A percentile compares a stretch with the other conserved stretches of the same genome.
Conservation (phyloP, 129 eudicot genomes). For the Ambrosia artemisiifolia region DNA sequence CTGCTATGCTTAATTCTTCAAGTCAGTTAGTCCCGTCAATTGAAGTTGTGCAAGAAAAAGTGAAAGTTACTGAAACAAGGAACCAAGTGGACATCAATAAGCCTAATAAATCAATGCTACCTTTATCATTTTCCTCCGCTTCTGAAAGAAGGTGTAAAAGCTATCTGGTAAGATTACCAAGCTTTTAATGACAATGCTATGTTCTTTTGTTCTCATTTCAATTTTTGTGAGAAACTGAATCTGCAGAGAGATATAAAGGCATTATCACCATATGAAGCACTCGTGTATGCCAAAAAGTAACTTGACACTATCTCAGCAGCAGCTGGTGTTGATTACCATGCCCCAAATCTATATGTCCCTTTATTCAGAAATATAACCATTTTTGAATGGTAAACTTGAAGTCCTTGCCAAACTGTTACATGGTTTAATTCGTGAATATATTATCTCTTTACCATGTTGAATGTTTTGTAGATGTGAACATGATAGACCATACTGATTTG, state of each 20-base stretch:
- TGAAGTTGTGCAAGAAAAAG: no score
- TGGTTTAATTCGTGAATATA: background rate
- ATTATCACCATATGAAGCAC: slow-evolving; percentile 68
- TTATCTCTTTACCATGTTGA: slow-evolving; percentile 4
- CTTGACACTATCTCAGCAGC: slow-evolving; percentile 46
- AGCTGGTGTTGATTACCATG: slow-evolving; percentile 41
- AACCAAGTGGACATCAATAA: background rate
- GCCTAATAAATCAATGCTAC: slow-evolving; percentile 14
- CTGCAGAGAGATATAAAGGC: slow-evolving; percentile 58
- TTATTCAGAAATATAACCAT: slow-evolving; percentile 67
- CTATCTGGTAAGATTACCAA: slow-evolving; percentile 40
- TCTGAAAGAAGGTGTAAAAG: slow-evolving; percentile 30
- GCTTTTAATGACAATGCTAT: slow-evolving; percentile 3
- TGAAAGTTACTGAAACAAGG: no score
- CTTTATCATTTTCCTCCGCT: slow-evolving; percentile 31
- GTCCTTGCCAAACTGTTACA: background rate
- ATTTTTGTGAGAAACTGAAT: slow-evolving; percentile 7
- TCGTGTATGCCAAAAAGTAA: slow-evolving; percentile 70
- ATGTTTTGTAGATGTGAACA: background rate
- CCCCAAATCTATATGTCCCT: slow-evolving; percentile 72
- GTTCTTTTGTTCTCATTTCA: slow-evolving; percentile 3
- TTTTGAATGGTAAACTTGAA: slow-evolving; percentile 61
- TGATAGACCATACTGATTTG: slow-evolving; percentile 8
- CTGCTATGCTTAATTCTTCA: slow-evolving; percentile 36
- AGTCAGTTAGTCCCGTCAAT: slow-evolving; percentile 12